Evolutionary conservation across 2,329 filamentous ascomycete species (phyloP).

Genomic region (Nigrospora oryzae): DNA sequence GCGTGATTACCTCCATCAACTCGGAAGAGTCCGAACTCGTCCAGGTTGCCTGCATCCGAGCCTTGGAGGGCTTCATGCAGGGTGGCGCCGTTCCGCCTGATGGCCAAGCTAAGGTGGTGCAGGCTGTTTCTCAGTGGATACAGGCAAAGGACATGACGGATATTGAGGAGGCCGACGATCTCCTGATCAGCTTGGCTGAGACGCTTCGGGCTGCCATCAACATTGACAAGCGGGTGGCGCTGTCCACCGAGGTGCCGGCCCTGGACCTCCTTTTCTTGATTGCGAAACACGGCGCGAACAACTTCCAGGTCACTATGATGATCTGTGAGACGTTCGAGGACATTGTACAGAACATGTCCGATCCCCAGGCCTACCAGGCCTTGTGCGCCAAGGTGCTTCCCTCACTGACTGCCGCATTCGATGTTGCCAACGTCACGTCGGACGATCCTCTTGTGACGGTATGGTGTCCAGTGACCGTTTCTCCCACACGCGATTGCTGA

Average conservation of each 20-base stretch:
- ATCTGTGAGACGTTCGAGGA: constrained; percentile 90
- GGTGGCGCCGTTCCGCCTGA: constrained; percentile 50
- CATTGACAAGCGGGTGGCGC: constrained; percentile 66
- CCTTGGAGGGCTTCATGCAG: constrained; percentile 60
- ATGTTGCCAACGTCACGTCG: constrained; percentile 76
- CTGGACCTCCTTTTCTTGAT: constrained; percentile 81
- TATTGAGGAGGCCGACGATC: constrained; percentile 80
- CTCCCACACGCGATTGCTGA: background rate
- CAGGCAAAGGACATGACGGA: constrained; percentile 73
- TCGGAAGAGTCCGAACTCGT: constrained; percentile 78
- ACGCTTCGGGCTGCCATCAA: constrained; percentile 76
- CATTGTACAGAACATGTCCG: constrained; percentile 62
- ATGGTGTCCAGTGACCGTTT: constrained; percentile 15
- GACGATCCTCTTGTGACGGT: constrained; percentile 76
- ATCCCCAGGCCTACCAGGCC: constrained; percentile 61
- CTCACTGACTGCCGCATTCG: constrained; percentile 79
- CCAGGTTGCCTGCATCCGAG: constrained; percentile 83
- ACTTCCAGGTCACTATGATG: constrained; percentile 84
- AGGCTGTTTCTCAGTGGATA: constrained; percentile 66
- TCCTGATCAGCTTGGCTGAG: constrained; percentile 84
- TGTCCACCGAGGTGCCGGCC: constrained; percentile 64
- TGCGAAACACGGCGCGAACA: constrained; percentile 78
- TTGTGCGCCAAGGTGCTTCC: constrained; percentile 83
- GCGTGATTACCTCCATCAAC: constrained; percentile 66
- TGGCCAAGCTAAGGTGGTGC: constrained; percentile 34